Percentiles rank a stretch among this genome's conserved stretches.
Conservation (phyloP, 257 asterid genomes). For the Vinca minor region DNA sequence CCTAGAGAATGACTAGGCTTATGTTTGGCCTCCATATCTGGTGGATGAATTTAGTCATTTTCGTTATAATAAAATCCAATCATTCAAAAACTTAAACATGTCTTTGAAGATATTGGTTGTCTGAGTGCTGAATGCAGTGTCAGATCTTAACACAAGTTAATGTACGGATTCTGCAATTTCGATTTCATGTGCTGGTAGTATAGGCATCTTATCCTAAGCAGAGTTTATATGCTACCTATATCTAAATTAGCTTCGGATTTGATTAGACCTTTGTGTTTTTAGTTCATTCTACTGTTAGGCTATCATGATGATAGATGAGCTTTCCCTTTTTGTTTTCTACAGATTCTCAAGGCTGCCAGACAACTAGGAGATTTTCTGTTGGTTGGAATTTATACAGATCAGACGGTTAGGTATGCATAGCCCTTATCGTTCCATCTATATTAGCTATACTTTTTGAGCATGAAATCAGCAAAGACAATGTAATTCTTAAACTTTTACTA, state of each 20-base stretch:
- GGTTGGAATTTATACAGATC: conserved; percentile 77
- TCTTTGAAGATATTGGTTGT: neutral
- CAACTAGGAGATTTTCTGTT: conserved; percentile 92
- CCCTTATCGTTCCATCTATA: neutral
- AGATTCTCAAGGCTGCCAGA: conserved; percentile 82
- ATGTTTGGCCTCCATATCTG: neutral
- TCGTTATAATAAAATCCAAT: neutral
- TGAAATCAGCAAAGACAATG: neutral
- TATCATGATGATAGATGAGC: neutral
- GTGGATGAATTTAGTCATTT: neutral
- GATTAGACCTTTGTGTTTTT: neutral
- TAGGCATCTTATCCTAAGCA: neutral
- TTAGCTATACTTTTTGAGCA: neutral
- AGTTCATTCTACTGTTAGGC: neutral
- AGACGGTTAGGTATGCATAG: conserved; percentile 57
- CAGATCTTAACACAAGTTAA: neutral
- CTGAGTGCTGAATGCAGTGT: neutral
- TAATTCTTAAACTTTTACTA: neutral
- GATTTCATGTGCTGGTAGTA: neutral
- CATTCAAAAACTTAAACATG: conserved; percentile 1
- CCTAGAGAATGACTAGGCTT: neutral
- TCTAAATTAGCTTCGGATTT: no score
- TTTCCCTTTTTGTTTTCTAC: conserved; percentile 19
- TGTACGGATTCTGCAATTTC: neutral
- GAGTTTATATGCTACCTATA: neutral